A percentile compares a stretch with the other conserved stretches of the same genome.
phyloP scores from a whole-genome alignment of 805 yeast genomes.

The Limtongia smithiae region DNA sequence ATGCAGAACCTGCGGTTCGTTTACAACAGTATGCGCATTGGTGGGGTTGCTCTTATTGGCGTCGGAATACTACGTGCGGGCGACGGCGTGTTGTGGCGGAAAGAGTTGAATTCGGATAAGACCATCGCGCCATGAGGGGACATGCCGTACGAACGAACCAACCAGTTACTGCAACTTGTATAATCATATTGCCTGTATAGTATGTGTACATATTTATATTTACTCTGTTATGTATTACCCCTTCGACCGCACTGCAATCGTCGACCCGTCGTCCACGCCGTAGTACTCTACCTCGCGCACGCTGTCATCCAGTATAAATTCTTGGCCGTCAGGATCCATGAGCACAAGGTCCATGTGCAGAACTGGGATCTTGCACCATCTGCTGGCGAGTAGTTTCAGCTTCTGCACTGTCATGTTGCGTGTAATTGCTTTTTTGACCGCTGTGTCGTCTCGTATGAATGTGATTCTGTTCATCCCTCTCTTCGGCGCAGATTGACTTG shows the following conservation, averaged over 20 bases:
- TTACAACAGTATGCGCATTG: not conserved
- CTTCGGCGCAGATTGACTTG: not conserved
- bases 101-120: too few relatives aligned
- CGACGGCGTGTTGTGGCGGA: conserved; percentile 29
- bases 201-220: not conserved
- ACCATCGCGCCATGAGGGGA: too few relatives aligned
- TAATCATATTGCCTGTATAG: not conserved
- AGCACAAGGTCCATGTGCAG: not conserved
- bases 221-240: not conserved
- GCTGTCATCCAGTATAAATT: conserved; percentile 9
- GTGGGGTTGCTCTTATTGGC: conserved; percentile 12
- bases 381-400: conserved; percentile 8
- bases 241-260: not conserved
- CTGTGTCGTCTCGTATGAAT: not conserved
- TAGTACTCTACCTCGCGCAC: conserved; percentile 16
- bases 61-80: conserved; percentile 24
- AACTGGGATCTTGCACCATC: conserved; percentile 15
- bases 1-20: conserved; percentile 13
- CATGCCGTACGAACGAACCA: too few relatives aligned
- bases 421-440: conserved; percentile 3
- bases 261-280: conserved; percentile 13
- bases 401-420: conserved; percentile 19
- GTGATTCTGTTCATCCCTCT: conserved; percentile 1
- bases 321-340: conserved; percentile 2
- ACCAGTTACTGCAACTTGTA: too few relatives aligned